A percentile compares a stretch with the other conserved stretches of the same genome.
These are phyloP conservation scores for Boletus reticulatus DNA, from an alignment of 768 basidiomycete genomes.

Conservation along the genomic window DNA sequence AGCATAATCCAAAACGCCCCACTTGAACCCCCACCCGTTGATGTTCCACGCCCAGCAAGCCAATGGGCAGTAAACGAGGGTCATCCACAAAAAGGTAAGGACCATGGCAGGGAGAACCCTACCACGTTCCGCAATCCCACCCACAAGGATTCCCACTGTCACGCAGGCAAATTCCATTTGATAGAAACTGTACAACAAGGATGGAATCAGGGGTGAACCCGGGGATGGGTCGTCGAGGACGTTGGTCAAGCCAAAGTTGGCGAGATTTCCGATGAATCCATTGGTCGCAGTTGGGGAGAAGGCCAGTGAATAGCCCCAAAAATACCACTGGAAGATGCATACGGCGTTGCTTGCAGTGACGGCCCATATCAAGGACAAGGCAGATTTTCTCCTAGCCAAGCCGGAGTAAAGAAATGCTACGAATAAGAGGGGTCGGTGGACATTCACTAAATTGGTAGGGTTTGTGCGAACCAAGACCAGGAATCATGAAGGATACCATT, in stretches of 20 bases:
- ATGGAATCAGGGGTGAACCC: conserved; percentile 79
- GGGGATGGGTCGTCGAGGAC: conserved; percentile 73
- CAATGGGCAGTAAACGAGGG: conserved; percentile 84
- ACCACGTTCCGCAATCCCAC: conserved; percentile 84
- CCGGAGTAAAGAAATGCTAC: conserved; percentile 74
- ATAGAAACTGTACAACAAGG: conserved; percentile 81
- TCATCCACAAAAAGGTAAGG: conserved; percentile 82
- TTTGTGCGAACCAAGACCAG: conserved; percentile 55
- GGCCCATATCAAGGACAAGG: conserved; percentile 71
- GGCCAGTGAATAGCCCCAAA: conserved; percentile 82
- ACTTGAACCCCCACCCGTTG: conserved; percentile 82
- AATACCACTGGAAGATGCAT: conserved; percentile 78
- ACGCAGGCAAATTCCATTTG: conserved; percentile 87
- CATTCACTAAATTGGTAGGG: neutral
- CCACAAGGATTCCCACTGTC: conserved; percentile 73
- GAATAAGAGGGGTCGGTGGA: neutral
- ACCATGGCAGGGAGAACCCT: conserved; percentile 79
- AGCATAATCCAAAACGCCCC: conserved; percentile 87
- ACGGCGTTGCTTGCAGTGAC: conserved; percentile 72
- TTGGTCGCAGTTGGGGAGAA: conserved; percentile 77
- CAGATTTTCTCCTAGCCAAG: conserved; percentile 67
- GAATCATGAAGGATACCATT: conserved; percentile 77
- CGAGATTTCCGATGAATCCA: conserved; percentile 77
- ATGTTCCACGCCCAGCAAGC: conserved; percentile 83
- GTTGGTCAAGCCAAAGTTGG: conserved; percentile 70